Conservation (phyloP, 1,284 basidiomycete species). For the Melampsora americana region DNA sequence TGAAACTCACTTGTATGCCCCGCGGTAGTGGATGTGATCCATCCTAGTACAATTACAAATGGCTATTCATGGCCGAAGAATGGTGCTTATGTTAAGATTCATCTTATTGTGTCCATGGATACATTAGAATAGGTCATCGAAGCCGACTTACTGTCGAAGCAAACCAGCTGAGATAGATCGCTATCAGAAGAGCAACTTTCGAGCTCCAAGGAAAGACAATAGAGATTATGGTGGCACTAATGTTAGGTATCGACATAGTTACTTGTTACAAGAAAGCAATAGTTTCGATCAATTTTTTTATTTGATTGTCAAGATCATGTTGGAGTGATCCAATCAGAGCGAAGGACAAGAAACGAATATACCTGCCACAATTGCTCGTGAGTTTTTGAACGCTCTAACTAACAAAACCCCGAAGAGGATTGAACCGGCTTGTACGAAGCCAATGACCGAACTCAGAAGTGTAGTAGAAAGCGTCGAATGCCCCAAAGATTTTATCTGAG, state of each 20-base stretch:
- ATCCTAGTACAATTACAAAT: neutral
- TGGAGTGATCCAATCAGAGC: too few relatives aligned
- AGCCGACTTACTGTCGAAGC: neutral
- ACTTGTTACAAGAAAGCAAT: neutral
- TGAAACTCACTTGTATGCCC: neutral
- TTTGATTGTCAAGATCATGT: too few relatives aligned
- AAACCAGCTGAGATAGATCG: neutral
- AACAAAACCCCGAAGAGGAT: neutral
- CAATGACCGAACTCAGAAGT: neutral
- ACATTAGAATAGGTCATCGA: too few relatives aligned
- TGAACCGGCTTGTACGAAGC: neutral
- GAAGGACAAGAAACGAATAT: neutral
- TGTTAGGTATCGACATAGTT: neutral
- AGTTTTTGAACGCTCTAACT: neutral
- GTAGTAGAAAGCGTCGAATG: neutral
- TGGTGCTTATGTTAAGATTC: too few relatives aligned
- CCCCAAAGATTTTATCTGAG: constrained; percentile 4
- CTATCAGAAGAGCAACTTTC: neutral
- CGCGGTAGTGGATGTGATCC: neutral
- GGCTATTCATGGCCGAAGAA: neutral
- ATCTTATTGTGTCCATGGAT: too few relatives aligned
- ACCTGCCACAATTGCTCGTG: neutral
- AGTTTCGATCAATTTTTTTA: too few relatives aligned
- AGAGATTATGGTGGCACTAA: neutral
- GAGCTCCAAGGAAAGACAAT: neutral